phyloP scores from a whole-genome alignment of 2,329 filamentous ascomycete species.

The Chaetomium olivaceum region DNA sequence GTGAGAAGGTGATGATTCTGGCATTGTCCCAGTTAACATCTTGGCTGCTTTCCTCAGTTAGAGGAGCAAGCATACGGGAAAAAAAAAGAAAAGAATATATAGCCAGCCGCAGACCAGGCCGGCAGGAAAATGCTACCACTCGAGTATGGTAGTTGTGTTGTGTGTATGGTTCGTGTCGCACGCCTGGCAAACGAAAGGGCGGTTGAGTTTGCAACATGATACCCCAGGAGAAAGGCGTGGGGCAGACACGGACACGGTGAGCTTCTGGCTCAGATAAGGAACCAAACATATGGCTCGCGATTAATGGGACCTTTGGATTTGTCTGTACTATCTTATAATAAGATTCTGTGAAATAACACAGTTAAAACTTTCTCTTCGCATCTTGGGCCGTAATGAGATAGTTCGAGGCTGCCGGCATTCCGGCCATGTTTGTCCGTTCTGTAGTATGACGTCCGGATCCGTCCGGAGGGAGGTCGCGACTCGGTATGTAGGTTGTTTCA shows the following conservation, averaged over 20 bases:
- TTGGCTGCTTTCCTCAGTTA: neutral
- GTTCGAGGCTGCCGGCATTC: neutral
- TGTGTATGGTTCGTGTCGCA: slow-evolving; percentile 9
- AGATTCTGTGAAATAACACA: slow-evolving; percentile 18
- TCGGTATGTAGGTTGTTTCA: no score
- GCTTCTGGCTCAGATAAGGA: neutral
- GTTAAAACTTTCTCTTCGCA: slow-evolving; percentile 12
- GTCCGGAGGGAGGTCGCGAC: neutral
- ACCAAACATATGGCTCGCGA: neutral
- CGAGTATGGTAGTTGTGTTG: neutral
- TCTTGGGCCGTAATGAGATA: neutral
- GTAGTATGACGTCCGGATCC: slow-evolving; percentile 7
- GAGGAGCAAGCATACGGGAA: neutral
- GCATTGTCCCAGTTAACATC: neutral
- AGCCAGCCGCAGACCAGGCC: neutral
- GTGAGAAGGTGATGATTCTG: slow-evolving; percentile 17
- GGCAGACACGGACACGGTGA: neutral
- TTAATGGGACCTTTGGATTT: slow-evolving; percentile 3
- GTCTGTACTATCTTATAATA: slow-evolving; percentile 23
- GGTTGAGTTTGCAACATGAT: slow-evolving; percentile 19
- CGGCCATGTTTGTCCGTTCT: neutral
- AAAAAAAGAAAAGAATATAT: neutral
- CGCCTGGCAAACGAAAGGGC: slow-evolving; percentile 5
- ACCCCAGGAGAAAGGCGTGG: slow-evolving; percentile 19
- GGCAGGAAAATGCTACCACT: neutral